These are phyloP conservation scores for Lactifluus hygrophoroides DNA, from an alignment of 768 basidiomycete genomes.

Conservation along the genomic window DNA sequence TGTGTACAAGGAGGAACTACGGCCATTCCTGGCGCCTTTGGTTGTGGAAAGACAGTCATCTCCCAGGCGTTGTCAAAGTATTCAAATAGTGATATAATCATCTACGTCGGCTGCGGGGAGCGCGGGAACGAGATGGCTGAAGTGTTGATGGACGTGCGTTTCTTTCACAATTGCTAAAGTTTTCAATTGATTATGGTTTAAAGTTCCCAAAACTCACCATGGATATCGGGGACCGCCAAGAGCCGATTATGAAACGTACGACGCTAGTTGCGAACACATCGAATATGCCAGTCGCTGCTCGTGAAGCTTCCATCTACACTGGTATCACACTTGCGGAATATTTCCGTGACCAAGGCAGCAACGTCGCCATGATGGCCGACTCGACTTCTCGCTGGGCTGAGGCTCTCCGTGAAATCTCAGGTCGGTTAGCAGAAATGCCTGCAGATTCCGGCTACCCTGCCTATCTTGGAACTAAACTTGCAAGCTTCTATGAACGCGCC, in stretches of 20 bases:
- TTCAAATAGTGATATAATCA: slow-evolving; percentile 98
- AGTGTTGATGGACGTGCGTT: slow-evolving; percentile 88
- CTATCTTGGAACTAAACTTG: slow-evolving; percentile 90
- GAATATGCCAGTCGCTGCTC: slow-evolving; percentile 99
- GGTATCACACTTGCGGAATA: slow-evolving; percentile 99
- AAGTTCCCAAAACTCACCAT: slow-evolving; percentile 87
- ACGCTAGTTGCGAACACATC: slow-evolving; percentile 98
- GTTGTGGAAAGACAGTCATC: slow-evolving; percentile 98
- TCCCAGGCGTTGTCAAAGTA: slow-evolving; percentile 97
- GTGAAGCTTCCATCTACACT: slow-evolving; percentile 99
- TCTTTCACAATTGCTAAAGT: slow-evolving; percentile 3
- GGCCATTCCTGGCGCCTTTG: slow-evolving; percentile 97
- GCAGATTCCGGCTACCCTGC: slow-evolving; percentile 99
- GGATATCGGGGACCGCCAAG: slow-evolving; percentile 86
- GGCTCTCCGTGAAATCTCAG: slow-evolving; percentile 97
- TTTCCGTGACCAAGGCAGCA: slow-evolving; percentile 97
- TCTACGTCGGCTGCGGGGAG: slow-evolving; percentile 98
- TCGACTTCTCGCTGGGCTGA: slow-evolving; percentile 99
- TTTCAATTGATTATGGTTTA: slow-evolving; percentile 15
- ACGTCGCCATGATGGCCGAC: slow-evolving; percentile 99
- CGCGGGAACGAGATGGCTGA: slow-evolving; percentile 99
- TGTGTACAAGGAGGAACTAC: slow-evolving; percentile 96
- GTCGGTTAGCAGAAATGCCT: slow-evolving; percentile 98
- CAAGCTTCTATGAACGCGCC: slow-evolving; percentile 97
- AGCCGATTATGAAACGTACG: slow-evolving; percentile 99